Evolutionary conservation across 2,329 filamentous ascomycete species (phyloP), one percentile per base, ranked within the genome.

Genomic region (Trichoderma citrinoviride): DNA sequence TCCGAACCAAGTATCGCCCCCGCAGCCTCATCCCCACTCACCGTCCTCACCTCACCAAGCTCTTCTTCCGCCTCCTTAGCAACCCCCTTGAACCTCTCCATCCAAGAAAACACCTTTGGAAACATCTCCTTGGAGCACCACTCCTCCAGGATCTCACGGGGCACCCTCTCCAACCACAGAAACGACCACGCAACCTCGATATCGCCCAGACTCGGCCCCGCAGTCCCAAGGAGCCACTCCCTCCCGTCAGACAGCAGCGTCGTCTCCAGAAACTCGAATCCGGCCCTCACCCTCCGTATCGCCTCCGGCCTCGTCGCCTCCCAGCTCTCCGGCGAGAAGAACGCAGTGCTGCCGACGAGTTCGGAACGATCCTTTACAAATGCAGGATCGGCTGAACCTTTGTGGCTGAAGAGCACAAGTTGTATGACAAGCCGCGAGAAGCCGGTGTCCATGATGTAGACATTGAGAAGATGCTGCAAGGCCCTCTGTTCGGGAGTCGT

Each of bases 111-210:
- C 0, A 86, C 82, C 65, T 78, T 82, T 0, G 88, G 89, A 70
- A 84, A 90, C 23, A 76, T 76, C 29, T 74, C 73, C n/a, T 77
- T 72, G 2, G 82, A 82, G 67, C 90, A 81, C 6, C 81, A 70
- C 25, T 82, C 78, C 7, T 37, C 49, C 2, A 85, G 82, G 47
- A 90, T 79, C 17, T 83, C 82, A 7, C 82, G 82, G 15, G 82
- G 81, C 55, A 90, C 77, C 23, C 75, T 77, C 5, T 76, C 73
- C 2, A 90, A 74, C 89, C 89, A 92, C 74, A 88, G 82, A 68
- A 91, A 82, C 0, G 83, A 80, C 87, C 87, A 90, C 21, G 88
- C 77, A 49, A 83, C 85, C 76, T 92, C 86, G 67, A 92, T 85
- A 73, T 92, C 90, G 3, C 84, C 87, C 67, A 90, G 73, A 2